Evolutionary conservation across 2,329 filamentous ascomycete genomes (phyloP).

Genomic region (Arthrobotrys conoides): DNA sequence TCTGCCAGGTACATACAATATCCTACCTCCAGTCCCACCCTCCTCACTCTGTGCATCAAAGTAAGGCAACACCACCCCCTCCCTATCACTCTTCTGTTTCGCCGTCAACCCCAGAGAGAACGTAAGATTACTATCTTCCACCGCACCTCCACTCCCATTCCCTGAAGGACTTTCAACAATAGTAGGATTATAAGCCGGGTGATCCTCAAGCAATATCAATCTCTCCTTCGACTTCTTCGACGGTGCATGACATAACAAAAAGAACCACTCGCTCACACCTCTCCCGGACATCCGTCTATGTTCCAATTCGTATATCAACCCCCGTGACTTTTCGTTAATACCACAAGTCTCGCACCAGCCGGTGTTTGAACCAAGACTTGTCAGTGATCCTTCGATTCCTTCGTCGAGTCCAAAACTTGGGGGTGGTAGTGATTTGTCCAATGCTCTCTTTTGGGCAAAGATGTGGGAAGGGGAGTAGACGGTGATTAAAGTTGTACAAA

Average conservation of each 20-base stretch:
- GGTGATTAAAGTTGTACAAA: constrained; percentile 88
- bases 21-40: constrained; percentile 87
- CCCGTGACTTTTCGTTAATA: constrained; percentile 76
- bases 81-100: constrained; percentile 86
- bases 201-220: constrained; percentile 79
- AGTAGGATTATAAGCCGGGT: constrained; percentile 76
- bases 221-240: constrained; percentile 68
- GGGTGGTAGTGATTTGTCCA: constrained; percentile 79
- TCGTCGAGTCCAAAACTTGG: constrained; percentile 85
- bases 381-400: constrained; percentile 81
- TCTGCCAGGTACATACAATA: constrained; percentile 94
- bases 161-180: constrained; percentile 67
- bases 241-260: constrained; percentile 68
- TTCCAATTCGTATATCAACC: constrained; percentile 75
- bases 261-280: constrained; percentile 79
- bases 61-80: constrained; percentile 92
- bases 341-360: constrained; percentile 62
- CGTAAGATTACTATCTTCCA: constrained; percentile 73
- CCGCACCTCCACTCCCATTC: constrained; percentile 66
- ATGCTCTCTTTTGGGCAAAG: constrained; percentile 80
- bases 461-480: constrained; percentile 81
- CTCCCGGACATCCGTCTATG: constrained; percentile 86
- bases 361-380: constrained; percentile 74
- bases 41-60: constrained; percentile 93
- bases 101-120: constrained; percentile 91